A percentile compares a stretch with the other conserved stretches of the same genome.
phyloP scores from a whole-genome alignment of 495 filamentous ascomycete genomes.

The Aspergillus bertholletiae region DNA sequence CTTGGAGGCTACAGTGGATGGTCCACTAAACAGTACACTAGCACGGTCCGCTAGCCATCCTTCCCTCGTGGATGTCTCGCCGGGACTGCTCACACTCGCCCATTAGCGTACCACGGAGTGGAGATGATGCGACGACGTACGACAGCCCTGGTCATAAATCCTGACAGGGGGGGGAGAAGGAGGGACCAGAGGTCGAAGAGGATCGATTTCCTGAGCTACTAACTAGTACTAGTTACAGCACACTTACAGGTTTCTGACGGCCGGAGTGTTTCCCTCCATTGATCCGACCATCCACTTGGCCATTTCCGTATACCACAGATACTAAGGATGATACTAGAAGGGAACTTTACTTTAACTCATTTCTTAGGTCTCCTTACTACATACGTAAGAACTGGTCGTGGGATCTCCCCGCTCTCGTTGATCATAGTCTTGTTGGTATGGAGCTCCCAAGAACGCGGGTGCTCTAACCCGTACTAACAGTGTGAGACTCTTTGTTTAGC shows the following conservation, averaged over 20 bases:
- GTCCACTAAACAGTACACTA: constrained; percentile 15
- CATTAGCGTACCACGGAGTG: constrained; percentile 18
- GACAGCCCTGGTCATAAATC: constrained; percentile 19
- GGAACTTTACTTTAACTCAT: constrained; percentile 19
- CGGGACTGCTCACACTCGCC: constrained; percentile 17
- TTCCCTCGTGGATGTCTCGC: constrained; percentile 22
- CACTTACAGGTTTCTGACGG: constrained; percentile 8
- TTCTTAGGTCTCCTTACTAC: constrained; percentile 16
- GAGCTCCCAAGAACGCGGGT: constrained; percentile 13
- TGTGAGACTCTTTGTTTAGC: constrained; percentile 13
- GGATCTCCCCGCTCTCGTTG: constrained; percentile 19
- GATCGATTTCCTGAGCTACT: constrained; percentile 19
- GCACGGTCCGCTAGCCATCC: constrained; percentile 19
- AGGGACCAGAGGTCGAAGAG: no score
- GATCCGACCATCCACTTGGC: constrained; percentile 15
- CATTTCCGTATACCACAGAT: constrained; percentile 24
- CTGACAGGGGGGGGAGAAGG: constrained; percentile 14
- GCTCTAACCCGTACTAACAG: constrained; percentile 5
- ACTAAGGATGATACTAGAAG: no score
- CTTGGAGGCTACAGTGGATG: constrained; percentile 4
- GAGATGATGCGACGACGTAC: constrained; percentile 24
- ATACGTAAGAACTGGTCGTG: constrained; percentile 21
- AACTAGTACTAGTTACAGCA: no score
- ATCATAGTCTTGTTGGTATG: constrained; percentile 11
- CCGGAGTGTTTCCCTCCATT: constrained; percentile 22